Base-by-base conservation (phyloP, 768 basidiomycete species). In the Termitomyces sp. region DNA sequence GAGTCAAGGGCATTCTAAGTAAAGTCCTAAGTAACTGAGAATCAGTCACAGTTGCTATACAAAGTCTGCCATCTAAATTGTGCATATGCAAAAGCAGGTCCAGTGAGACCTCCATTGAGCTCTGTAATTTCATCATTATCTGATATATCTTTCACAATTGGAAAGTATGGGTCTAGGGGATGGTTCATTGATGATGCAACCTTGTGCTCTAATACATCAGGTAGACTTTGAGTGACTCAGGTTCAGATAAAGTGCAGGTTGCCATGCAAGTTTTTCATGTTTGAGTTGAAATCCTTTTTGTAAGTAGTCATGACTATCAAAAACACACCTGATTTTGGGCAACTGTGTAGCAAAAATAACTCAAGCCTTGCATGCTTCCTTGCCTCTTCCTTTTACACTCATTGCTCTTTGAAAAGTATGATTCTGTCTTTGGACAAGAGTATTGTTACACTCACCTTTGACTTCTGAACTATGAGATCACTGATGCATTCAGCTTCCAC, bases 41-140 rank as follows among this genome's bases (percentile, higher is more conserved):
- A 25, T 25, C 25, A 25, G 25, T 25, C 25, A 25, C 25, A 25
- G 25, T 25, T 25, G 25, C 25, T 25, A 25, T 1, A 25, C 25
- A 25, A 25, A 25, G 25, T 25, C 57, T 63, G 66, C 61, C 63
- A 67, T 34, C 66, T 60, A 38, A 58, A 59, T n/a, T 58, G 57
- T 34, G 58, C 66, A 32, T 65, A 67, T 25, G 40, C 45, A 10
- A 62, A 59, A 31, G 60, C 62, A 42, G 60, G 58, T 25, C 64
- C 66, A 54, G 62, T 58, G 12, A 67, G 54, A 17, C 64, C 66
- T 51, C 66, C 64, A 43, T 60, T 65, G 11, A 65, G 56, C 43
- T 63, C 62, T 20, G 37, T 11, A 1, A 9, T 37, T 37, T 11
- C 10, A 25, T 25, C 25, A 25, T 25, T 25, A 11, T 11, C 37